Evolutionary conservation across 2,329 filamentous ascomycete species (phyloP).

Genomic region (Cadophora luteo-olivacea): DNA sequence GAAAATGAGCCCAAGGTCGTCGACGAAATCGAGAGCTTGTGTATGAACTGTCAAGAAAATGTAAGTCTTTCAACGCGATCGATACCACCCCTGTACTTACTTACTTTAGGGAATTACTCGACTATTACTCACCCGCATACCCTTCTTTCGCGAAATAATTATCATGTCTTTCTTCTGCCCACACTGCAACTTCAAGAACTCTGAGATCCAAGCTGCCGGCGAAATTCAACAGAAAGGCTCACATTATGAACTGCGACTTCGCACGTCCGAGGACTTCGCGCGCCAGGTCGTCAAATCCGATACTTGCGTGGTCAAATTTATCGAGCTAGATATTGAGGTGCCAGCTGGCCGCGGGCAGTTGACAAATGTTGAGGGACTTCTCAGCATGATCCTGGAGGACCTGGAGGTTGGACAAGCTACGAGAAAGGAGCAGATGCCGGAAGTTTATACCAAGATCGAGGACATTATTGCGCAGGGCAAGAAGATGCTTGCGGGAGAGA

Average conservation of each 20-base stretch:
- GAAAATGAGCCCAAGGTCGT: slow-evolving; percentile 60
- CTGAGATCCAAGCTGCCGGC: slow-evolving; percentile 91
- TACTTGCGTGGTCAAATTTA: slow-evolving; percentile 82
- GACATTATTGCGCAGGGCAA: slow-evolving; percentile 76
- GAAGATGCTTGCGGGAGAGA: slow-evolving; percentile 77
- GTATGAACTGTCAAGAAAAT: slow-evolving; percentile 86
- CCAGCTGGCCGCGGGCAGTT: slow-evolving; percentile 89
- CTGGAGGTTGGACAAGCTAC: slow-evolving; percentile 82
- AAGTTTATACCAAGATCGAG: slow-evolving; percentile 79
- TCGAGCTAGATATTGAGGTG: slow-evolving; percentile 92
- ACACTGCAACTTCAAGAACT: slow-evolving; percentile 88
- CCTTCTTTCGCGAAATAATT: slow-evolving; percentile 96
- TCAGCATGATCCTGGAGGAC: slow-evolving; percentile 80
- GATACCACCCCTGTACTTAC: slow-evolving; percentile 5
- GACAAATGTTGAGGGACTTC: slow-evolving; percentile 89
- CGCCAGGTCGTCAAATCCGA: slow-evolving; percentile 94
- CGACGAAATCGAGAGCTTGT: slow-evolving; percentile 77
- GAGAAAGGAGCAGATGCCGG: slow-evolving; percentile 78
- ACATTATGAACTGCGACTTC: slow-evolving; percentile 83
- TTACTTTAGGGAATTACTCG: slow-evolving; percentile 75
- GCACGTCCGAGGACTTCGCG: slow-evolving; percentile 74
- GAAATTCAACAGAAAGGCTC: slow-evolving; percentile 89
- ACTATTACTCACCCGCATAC: slow-evolving; percentile 88
- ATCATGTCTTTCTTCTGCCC: slow-evolving; percentile 96
- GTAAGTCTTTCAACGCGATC: slow-evolving; percentile 51